These are phyloP conservation scores for Elaeagnus macrophylla DNA, from an alignment of 306 rosid species.

Conservation along the genomic window DNA sequence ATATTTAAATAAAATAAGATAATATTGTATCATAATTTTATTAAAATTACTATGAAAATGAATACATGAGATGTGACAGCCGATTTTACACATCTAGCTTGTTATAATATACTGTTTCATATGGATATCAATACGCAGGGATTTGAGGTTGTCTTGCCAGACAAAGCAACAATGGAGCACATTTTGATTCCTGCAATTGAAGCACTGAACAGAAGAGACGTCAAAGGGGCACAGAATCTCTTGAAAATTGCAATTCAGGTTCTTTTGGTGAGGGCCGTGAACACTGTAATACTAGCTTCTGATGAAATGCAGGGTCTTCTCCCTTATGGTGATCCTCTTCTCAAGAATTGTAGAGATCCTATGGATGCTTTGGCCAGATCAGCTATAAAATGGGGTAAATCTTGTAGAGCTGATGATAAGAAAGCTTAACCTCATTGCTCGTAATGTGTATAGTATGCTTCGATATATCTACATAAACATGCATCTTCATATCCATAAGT, in stretches of 20 bases:
- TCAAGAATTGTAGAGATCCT: conserved; percentile 41
- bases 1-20: too few relatives aligned
- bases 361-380: conserved; percentile 44
- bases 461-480: too few relatives aligned
- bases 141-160: conserved; percentile 69
- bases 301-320: conserved; percentile 56
- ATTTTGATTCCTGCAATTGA: conserved; percentile 62
- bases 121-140: conserved; percentile 35
- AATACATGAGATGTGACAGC: too few relatives aligned
- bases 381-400: conserved; percentile 36
- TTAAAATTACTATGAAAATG: too few relatives aligned
- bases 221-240: conserved; percentile 68
- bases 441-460: too few relatives aligned
- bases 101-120: too few relatives aligned
- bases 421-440: background rate
- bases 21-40: too few relatives aligned
- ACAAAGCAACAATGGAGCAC: conserved; percentile 72
- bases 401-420: conserved; percentile 11
- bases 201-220: conserved; percentile 58
- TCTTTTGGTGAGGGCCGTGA: conserved; percentile 71
- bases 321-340: conserved; percentile 48
- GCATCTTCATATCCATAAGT: too few relatives aligned
- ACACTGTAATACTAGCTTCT: conserved; percentile 51
- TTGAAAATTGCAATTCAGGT: conserved; percentile 65
- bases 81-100: too few relatives aligned